phyloP scores from a whole-genome alignment of 179 eudicot genomes.

The Silene coronaria region DNA sequence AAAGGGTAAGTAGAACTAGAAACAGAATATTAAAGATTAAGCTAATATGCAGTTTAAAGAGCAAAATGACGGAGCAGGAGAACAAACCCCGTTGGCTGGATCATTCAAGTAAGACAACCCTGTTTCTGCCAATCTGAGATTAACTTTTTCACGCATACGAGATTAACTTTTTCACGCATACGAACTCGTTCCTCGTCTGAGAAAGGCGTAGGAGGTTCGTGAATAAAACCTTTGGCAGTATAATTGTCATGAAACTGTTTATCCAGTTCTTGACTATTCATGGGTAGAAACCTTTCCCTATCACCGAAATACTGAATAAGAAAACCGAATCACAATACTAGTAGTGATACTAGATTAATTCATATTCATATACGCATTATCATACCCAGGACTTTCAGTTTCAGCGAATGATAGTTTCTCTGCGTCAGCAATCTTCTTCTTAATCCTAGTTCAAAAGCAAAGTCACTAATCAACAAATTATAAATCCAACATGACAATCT shows the following conservation, averaged over 20 bases:
- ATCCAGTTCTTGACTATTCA: background rate
- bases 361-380: no score
- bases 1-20: background rate
- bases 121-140: background rate
- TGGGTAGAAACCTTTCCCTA: background rate
- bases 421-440: no score
- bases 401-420: no score
- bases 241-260: background rate
- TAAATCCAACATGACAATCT: no score
- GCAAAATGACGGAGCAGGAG: background rate
- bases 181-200: background rate
- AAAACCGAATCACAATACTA: background rate
- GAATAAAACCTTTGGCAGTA: background rate
- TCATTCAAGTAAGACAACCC: slow-evolving; percentile 9
- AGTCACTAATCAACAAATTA: no score
- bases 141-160: background rate
- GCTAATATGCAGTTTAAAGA: background rate
- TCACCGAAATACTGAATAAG: background rate
- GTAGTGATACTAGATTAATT: no score
- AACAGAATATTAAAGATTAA: background rate
- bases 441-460: no score
- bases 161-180: background rate
- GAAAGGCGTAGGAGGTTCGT: background rate
- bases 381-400: no score
- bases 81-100: background rate